Conservation (phyloP, 2,329 filamentous ascomycete genomes). For the Paramyrothecium roridum region DNA sequence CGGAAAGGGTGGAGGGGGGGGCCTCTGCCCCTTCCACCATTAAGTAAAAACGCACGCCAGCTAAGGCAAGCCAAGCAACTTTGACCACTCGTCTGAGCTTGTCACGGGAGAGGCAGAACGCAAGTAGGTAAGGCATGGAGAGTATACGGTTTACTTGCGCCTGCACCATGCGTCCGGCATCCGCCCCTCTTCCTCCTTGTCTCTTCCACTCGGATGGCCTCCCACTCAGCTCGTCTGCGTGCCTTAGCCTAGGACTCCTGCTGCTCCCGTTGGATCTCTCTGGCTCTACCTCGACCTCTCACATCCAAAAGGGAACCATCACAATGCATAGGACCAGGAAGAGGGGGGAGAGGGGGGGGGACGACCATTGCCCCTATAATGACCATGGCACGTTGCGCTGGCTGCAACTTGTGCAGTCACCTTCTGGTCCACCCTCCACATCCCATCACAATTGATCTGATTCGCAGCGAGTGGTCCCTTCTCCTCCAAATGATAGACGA, state of each 20-base stretch:
- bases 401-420: background rate
- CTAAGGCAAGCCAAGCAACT: background rate
- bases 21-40: background rate
- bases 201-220: background rate
- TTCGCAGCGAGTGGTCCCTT: background rate
- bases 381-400: background rate
- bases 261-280: background rate
- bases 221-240: background rate
- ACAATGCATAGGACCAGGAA: background rate
- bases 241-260: background rate
- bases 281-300: background rate
- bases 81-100: background rate
- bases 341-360: background rate
- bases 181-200: background rate
- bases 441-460: background rate
- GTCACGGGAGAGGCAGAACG: background rate
- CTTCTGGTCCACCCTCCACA: background rate
- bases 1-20: background rate
- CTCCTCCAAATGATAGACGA: background rate
- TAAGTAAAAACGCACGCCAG: background rate
- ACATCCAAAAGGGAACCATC: background rate
- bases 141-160: background rate
- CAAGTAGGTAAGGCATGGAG: background rate
- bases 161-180: background rate
- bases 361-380: background rate